phyloP scores from a whole-genome alignment of 2,329 filamentous ascomycete genomes.

The Sporothrix humicola region DNA sequence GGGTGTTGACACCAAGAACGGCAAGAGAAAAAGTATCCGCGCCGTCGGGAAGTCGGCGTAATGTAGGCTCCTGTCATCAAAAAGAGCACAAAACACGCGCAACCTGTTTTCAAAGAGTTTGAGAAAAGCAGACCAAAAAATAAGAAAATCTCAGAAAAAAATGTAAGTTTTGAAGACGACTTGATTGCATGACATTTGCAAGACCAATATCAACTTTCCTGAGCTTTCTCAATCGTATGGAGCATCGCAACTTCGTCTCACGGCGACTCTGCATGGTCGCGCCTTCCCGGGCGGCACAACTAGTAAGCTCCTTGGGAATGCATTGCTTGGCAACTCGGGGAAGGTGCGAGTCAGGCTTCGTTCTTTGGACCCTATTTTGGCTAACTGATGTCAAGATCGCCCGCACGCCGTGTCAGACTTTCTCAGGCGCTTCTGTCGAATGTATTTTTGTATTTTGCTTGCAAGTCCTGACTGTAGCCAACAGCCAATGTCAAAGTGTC shows the following conservation, averaged over 20 bases:
- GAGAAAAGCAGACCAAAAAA: not conserved
- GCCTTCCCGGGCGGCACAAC: not conserved
- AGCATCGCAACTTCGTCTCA: not conserved
- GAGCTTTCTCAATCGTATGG: too few relatives aligned
- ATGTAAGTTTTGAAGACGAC: not conserved
- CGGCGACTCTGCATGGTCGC: slow-evolving; percentile 6
- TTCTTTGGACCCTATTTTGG: not conserved
- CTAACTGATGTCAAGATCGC: not conserved
- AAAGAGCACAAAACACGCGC: not conserved
- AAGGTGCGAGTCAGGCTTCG: slow-evolving; percentile 8
- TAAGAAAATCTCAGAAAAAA: not conserved
- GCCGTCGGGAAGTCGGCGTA: slow-evolving; percentile 15
- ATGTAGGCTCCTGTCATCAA: not conserved
- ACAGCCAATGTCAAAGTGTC: not conserved
- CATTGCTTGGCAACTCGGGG: not conserved
- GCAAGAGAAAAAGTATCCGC: slow-evolving; percentile 18
- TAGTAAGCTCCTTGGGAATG: not conserved
- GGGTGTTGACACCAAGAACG: not conserved
- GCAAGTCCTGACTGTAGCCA: not conserved
- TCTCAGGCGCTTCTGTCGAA: not conserved
- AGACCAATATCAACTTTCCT: too few relatives aligned
- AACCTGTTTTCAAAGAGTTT: too few relatives aligned
- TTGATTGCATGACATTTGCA: too few relatives aligned
- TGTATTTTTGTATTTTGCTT: not conserved
- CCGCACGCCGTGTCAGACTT: not conserved